Base-by-base conservation (phyloP, 2,329 filamentous ascomycete species). In the Talaromyces rugulosus region DNA sequence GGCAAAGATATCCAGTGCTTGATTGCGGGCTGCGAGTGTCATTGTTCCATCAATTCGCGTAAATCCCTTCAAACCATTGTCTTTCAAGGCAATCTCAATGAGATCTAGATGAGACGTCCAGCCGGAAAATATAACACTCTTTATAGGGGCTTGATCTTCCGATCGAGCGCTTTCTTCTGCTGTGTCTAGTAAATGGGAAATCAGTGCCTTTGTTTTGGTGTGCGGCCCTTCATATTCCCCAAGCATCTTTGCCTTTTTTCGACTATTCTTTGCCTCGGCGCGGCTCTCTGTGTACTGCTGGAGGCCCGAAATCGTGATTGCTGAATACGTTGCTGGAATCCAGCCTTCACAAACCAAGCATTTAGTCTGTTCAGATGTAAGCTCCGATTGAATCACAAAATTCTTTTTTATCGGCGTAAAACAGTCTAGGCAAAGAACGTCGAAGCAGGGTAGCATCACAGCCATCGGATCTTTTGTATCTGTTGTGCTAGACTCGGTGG, bases 31-130 rank as follows among this genome's bases (percentile, higher is more conserved):
- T 1, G 81, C 78, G 28, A 95, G 89, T 0, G 85, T 82, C 92
- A 98, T 96, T 65, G 87, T 91, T 58, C 95, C 95, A 69, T 98
- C 95, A 1, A 99, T 87, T n/a, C 95, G 90, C 1, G 77, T 80
- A 73, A 96, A 90, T 9, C 83, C 81, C 11, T 83, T 83, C n/a
- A 79, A 64, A 1, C 69, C 70, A 53, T 74, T 71, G 56, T 85
- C 82, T 33, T 86, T 82, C 14, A 98, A 83, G 0, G 93, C 94
- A 56, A 91, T 82, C 71, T 95, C 87, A 67, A 99, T 96, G 23
- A 99, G 85, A 73, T 98, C 93, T 16, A 99, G 85, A 72, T 98
- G 93, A 0, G 90, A 89, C 0, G 95, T 98, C 93, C 95, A 98
- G n/a, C 88, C 89, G 0, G 92, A 96, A 76, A 98, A 98, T 6